Evolutionary conservation across 768 basidiomycete species (phyloP), one percentile per base, ranked within the genome.

Genomic region (Hypsizygus marmoreus): DNA sequence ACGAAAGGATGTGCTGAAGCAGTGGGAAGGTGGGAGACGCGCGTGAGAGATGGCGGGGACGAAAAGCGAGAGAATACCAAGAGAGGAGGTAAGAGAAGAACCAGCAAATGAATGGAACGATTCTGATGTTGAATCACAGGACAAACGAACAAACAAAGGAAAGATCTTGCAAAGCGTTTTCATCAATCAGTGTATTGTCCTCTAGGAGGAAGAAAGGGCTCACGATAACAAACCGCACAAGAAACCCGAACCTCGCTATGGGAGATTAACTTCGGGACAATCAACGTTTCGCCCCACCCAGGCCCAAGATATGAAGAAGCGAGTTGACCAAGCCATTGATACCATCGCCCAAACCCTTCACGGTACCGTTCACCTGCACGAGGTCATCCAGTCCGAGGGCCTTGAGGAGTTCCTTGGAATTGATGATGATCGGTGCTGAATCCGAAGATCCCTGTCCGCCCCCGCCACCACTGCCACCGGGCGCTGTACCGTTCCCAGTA

Each of bases 331-430:
- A 19, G 7, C 36, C 19, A 36, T 16, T 28, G n/a, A 49, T 9
- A 11, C 26, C 17, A n/a, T 42, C 16, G 5, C 49, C 54, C 14
- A 58, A 39, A 6, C 53, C 56, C 20, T 23, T 19, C 9, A 56
- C 32, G 2, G 26, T 19, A 23, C 54, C 47, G 23, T 56, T 40
- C 1, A 58, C 47, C 17, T 40, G 17, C 17, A 49, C 20, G 5
- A 36, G 17, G 12, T 32, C n/a, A 23, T 49, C 45, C 40, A 55
- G 32, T 8, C 49, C 54, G 23, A 58, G 51, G 14, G 49, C 40
- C 4, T 35, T n/a, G n/a, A 58, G 41, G n/a, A 55, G 49, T 13
- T 31, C 20, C 13, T 57, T 19, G 16, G 50, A 45, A n/a, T 57
- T 42, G 22, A 57, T 28, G 19, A 43, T 57, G 26, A 57, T 50